Percentiles rank a stretch among this genome's conserved stretches.
Evolutionary conservation across 192 early-diverging fungal species (phyloP).

Genomic region (Backusella westeae): DNA sequence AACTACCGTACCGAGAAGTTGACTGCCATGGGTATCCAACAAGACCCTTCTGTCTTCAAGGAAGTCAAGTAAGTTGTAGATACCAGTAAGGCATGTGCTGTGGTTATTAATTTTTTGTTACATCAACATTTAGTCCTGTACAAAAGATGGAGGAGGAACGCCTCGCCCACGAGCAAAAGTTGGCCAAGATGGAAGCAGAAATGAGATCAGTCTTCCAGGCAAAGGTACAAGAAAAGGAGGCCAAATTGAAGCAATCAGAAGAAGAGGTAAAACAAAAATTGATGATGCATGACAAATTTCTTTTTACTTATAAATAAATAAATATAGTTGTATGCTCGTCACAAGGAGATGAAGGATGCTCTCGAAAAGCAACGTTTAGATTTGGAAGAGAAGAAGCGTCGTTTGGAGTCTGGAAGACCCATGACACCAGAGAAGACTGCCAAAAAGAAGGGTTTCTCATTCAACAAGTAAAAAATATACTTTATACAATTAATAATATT

Average conservation of each 20-base stretch:
- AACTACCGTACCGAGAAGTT: conserved; percentile 96
- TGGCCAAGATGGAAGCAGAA: conserved; percentile 98
- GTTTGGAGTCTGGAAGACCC: conserved; percentile 72
- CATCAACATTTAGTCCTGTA: conserved; percentile 29
- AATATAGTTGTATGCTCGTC: conserved; percentile 80
- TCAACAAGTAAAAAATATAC: conserved; percentile 45
- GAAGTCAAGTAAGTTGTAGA: conserved; percentile 67
- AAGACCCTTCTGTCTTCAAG: conserved; percentile 79
- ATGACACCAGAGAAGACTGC: conserved; percentile 70
- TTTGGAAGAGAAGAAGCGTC: conserved; percentile 95
- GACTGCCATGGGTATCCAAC: conserved; percentile 79
- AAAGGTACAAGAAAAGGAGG: conserved; percentile 99
- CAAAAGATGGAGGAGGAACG: conserved; percentile 92
- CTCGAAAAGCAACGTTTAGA: conserved; percentile 92
- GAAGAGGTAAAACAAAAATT: conserved; percentile 55
- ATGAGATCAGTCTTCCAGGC: conserved; percentile 99
- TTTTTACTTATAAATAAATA: background rate
- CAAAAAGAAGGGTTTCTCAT: conserved; percentile 74
- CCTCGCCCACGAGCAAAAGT: conserved; percentile 89
- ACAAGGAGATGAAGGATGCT: conserved; percentile 98
- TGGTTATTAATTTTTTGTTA: background rate
- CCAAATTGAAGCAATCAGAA: conserved; percentile 97
- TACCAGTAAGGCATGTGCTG: background rate
- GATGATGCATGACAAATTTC: background rate
- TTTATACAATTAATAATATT: background rate